A percentile compares a stretch with the other conserved stretches of the same genome.
These are phyloP conservation scores for Rhinocladiella similis DNA, from an alignment of 2,329 filamentous ascomycete species.

Conservation along the genomic window DNA sequence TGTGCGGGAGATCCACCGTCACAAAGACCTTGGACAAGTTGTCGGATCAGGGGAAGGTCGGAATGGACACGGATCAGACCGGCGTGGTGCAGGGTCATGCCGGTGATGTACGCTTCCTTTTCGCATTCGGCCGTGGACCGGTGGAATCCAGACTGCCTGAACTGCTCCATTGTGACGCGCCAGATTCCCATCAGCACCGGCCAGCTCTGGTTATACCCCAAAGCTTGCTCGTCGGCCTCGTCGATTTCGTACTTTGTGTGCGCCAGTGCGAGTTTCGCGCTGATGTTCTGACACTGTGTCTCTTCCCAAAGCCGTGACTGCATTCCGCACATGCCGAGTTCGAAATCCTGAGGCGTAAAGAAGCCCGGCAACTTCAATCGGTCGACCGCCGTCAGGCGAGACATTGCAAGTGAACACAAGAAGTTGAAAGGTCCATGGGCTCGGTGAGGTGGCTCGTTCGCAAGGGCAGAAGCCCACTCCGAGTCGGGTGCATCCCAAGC, in stretches of 20 bases:
- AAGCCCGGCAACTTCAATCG: not conserved
- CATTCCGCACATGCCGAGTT: not conserved
- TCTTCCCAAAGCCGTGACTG: not conserved
- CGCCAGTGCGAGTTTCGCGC: not conserved
- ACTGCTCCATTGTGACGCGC: conserved; percentile 2
- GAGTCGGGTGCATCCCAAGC: not conserved
- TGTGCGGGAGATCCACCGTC: not conserved
- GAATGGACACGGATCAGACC: not conserved
- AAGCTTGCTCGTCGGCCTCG: not conserved
- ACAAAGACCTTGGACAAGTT: not conserved
- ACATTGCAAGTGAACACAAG: not conserved
- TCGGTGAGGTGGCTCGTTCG: not conserved
- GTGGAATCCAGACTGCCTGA: not conserved
- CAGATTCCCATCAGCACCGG: not conserved
- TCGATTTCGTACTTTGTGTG: not conserved
- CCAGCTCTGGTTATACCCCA: not conserved
- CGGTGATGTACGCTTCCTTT: not conserved
- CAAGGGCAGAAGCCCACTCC: not conserved
- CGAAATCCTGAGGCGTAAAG: not conserved
- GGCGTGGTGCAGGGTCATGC: not conserved
- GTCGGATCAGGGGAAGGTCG: not conserved
- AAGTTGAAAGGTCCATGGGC: not conserved
- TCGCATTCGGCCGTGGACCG: not conserved
- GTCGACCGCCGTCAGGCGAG: not conserved
- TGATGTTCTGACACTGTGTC: not conserved